A percentile compares a stretch with the other conserved stretches of the same genome.
These are phyloP conservation scores for Lichtheimia ramosa DNA, from an alignment of 371 early-diverging fungal species.

Conservation along the genomic window DNA sequence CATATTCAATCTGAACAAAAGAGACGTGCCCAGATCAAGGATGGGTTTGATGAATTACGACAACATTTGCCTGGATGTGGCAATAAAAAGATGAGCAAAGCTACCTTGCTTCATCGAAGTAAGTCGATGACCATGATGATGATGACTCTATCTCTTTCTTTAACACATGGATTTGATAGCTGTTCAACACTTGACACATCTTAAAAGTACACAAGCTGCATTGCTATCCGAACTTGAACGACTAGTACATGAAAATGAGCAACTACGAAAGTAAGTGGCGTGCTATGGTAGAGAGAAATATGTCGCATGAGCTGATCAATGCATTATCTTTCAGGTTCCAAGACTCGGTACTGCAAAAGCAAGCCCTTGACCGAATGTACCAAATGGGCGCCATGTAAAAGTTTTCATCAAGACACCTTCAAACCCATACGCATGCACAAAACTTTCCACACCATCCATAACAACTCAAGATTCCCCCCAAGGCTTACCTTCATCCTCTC, in stretches of 20 bases:
- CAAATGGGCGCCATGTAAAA: constrained; percentile 47
- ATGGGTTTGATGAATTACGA: constrained; percentile 59
- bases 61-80: constrained; percentile 54
- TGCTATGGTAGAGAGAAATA: background rate
- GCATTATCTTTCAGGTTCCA: constrained; percentile 30
- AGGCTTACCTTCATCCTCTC: constrained; percentile 7
- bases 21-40: constrained; percentile 61
- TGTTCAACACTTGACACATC: constrained; percentile 51
- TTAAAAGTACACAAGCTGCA: constrained; percentile 45
- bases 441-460: background rate
- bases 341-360: constrained; percentile 50
- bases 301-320: background rate
- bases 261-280: constrained; percentile 39
- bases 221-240: constrained; percentile 47
- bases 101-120: constrained; percentile 54
- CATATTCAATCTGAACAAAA: constrained; percentile 66
- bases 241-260: constrained; percentile 49
- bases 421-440: constrained; percentile 3
- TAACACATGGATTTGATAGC: constrained; percentile 21
- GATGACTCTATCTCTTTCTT: too few species aligned
- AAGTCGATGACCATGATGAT: too few species aligned
- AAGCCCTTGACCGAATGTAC: constrained; percentile 56
- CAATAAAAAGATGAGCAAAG: constrained; percentile 61
- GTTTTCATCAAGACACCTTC: constrained; percentile 2
- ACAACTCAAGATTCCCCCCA: constrained; percentile 6